These are phyloP conservation scores for Pseudopithomyces chartarum DNA, from an alignment of 2,329 filamentous ascomycete genomes.

Conservation along the genomic window DNA sequence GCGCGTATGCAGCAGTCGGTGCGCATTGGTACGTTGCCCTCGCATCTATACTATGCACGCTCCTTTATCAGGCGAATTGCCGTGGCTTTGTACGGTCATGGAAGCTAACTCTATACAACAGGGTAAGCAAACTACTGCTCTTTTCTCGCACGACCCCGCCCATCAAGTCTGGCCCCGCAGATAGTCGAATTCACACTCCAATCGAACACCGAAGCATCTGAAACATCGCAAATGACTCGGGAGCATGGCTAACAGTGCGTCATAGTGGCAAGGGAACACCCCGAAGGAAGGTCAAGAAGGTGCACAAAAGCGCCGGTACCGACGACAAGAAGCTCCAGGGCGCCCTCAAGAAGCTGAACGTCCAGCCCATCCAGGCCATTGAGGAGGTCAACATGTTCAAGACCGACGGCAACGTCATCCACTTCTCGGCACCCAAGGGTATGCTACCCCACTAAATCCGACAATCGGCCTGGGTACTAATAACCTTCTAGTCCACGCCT, in stretches of 20 bases:
- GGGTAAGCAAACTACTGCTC: constrained; percentile 37
- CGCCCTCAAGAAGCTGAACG: constrained; percentile 98
- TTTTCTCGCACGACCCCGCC: neutral
- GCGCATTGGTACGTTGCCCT: constrained; percentile 48
- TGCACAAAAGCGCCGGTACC: constrained; percentile 86
- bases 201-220: neutral
- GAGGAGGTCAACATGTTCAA: constrained; percentile 99
- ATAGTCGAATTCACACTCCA: neutral
- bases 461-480: constrained; percentile 14
- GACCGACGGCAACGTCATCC: constrained; percentile 99
- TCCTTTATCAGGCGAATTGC: constrained; percentile 10
- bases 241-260: constrained; percentile 28
- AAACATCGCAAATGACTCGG: neutral
- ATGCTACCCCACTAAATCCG: constrained; percentile 41
- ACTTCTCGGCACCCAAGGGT: constrained; percentile 99
- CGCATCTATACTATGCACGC: neutral
- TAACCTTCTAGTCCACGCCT: constrained; percentile 77
- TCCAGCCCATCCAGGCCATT: constrained; percentile 98
- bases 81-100: neutral
- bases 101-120: constrained; percentile 18
- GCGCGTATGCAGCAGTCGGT: constrained; percentile 51
- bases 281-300: constrained; percentile 97
- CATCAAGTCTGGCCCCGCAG: neutral
- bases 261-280: constrained; percentile 94
- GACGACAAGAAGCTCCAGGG: constrained; percentile 99